Base-by-base conservation (phyloP, 1,284 basidiomycete species). In the Heterobasidion annosum region DNA sequence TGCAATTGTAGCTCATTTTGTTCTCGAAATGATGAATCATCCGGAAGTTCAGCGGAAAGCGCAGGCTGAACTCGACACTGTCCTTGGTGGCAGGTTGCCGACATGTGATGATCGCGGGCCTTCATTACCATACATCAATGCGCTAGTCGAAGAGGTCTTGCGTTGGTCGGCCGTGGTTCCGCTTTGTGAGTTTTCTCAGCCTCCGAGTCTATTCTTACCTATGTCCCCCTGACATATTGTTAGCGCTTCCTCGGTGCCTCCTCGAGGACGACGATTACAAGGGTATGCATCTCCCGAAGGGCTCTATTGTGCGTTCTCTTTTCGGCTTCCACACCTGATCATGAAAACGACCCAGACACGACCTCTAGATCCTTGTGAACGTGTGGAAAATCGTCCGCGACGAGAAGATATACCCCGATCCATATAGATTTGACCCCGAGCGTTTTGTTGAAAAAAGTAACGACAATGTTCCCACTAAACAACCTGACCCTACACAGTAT, bases 1-100 rank as follows among this genome's bases (percentile, higher is more conserved):
- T 25, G 73, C 79, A 0, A 61, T 69, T 8, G 63, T 83, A 43
- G 67, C 69, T 8, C 76, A 80, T 54, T 82, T 85, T 61, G 64
- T 85, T 15, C 70, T 85, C 51, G 78, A 78, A 5, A 80, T 86
- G 76, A 69, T 81, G 45, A 65, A 68, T 7, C 63, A 81, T 58
- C 82, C 83, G 0, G 71, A 72, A 3, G 72, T 70, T 1, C 71
- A 79, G 45, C 66, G 61, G 45, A 74, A 73, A 53, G 77, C 80
- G 2, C 81, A 83, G 61, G 67, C 70, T 16, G 83, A 85, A 56
- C 72, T 85, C 16, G 81, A 85, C 56, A 55, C 58, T 0, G 73
- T 81, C 2, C 67, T 81, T 10, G 77, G 77, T 9, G 73, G 74
- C 45, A 68, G 79, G 9, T 65, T 85, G 10, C 83, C 82, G 0